phyloP scores from a whole-genome alignment of 352 stramenopile genomes.

The Globisporangium carolinianum region DNA sequence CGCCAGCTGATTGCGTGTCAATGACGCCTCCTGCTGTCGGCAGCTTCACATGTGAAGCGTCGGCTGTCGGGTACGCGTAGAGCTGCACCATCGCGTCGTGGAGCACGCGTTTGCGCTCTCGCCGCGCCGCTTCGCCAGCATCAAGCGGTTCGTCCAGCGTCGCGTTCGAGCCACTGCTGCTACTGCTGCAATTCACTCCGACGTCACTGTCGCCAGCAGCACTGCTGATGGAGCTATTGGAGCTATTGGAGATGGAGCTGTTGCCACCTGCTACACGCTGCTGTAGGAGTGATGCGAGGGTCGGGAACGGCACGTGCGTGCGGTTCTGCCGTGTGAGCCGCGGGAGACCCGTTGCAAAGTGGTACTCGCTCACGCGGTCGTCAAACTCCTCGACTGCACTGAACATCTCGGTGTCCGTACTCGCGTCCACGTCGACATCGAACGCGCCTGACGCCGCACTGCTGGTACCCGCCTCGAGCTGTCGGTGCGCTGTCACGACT shows the following conservation, averaged over 20 bases:
- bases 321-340: slow-evolving; percentile 24
- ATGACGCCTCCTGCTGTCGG: neutral
- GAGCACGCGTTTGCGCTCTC: slow-evolving; percentile 12
- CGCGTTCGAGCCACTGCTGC: neutral
- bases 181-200: neutral
- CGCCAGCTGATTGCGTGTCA: neutral
- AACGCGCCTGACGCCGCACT: neutral
- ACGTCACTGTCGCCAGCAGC: neutral
- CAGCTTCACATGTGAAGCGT: slow-evolving; percentile 13
- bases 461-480: neutral
- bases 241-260: neutral
- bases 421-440: neutral
- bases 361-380: slow-evolving; percentile 31
- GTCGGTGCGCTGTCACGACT: neutral
- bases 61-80: slow-evolving; percentile 33
- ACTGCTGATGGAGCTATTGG: neutral
- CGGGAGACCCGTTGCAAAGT: slow-evolving; percentile 51
- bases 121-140: neutral
- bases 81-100: slow-evolving; percentile 31
- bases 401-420: slow-evolving; percentile 1
- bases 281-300: slow-evolving; percentile 19
- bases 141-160: neutral
- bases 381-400: slow-evolving; percentile 25
- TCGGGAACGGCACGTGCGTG: slow-evolving; percentile 24
- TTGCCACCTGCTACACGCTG: neutral